A percentile compares a stretch with the other conserved stretches of the same genome.
Conservation (phyloP, 1,284 basidiomycete species). For the Anthracocystis walkeri region DNA sequence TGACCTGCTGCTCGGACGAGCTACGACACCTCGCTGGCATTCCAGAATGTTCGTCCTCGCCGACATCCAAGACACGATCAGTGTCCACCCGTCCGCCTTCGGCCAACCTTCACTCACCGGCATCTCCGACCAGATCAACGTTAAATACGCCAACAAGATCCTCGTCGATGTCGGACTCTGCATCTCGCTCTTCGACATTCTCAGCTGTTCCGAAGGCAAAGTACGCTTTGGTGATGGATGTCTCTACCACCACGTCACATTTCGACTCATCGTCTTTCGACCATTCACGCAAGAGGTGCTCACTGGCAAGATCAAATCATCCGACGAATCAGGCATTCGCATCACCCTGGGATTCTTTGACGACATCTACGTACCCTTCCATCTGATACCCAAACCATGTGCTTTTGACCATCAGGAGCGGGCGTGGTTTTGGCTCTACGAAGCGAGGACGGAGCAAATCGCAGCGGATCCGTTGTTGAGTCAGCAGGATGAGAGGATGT, state of each 20-base stretch:
- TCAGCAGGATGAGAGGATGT: constrained; percentile 78
- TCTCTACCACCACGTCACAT: constrained; percentile 94
- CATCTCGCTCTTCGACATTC: constrained; percentile 86
- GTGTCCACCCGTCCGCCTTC: constrained; percentile 81
- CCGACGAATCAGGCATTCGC: constrained; percentile 76
- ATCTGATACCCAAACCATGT: constrained; percentile 78
- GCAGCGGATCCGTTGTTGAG: constrained; percentile 48
- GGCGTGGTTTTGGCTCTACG: constrained; percentile 71
- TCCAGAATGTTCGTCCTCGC: constrained; percentile 59
- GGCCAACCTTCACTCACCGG: constrained; percentile 79
- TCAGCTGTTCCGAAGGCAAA: constrained; percentile 87
- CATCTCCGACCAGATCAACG: constrained; percentile 83
- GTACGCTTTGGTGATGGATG: constrained; percentile 94
- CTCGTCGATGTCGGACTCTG: constrained; percentile 92
- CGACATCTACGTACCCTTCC: constrained; percentile 83
- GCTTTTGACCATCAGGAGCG: constrained; percentile 74
- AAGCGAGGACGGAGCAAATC: constrained; percentile 63
- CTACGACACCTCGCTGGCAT: not conserved
- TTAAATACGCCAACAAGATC: constrained; percentile 92
- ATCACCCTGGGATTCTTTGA: constrained; percentile 93
- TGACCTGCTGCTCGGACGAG: not conserved
- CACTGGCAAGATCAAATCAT: constrained; percentile 81
- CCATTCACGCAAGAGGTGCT: constrained; percentile 92
- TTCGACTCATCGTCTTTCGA: constrained; percentile 88
- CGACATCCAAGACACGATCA: constrained; percentile 77